phyloP scores from a whole-genome alignment of 768 basidiomycete species.

The Zangia roseola region DNA sequence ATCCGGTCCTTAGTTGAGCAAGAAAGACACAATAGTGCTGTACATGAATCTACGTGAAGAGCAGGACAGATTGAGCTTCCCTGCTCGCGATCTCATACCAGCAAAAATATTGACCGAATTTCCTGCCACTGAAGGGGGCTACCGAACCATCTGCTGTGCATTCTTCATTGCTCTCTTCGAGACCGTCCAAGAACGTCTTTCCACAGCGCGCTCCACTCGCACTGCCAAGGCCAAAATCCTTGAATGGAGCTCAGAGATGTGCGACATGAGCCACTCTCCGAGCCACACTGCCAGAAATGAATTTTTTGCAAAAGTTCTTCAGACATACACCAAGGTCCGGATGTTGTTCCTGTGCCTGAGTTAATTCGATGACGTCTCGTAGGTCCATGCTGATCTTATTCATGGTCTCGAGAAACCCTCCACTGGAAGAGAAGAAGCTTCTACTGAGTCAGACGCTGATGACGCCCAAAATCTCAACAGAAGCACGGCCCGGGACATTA shows the following conservation, averaged over 20 bases:
- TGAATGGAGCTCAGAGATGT: neutral
- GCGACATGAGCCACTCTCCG: neutral
- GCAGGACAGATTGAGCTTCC: neutral
- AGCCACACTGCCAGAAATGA: neutral
- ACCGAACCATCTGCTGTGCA: neutral
- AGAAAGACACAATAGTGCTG: neutral
- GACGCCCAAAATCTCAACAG: too few relatives aligned
- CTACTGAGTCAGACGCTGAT: too few relatives aligned
- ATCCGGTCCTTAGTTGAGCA: neutral
- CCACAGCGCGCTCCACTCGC: neutral
- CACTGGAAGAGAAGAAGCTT: too few relatives aligned
- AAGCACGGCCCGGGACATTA: too few relatives aligned
- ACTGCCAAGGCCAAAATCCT: neutral
- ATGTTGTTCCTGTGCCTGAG: too few relatives aligned
- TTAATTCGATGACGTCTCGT: too few relatives aligned
- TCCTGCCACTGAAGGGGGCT: neutral
- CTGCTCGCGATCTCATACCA: neutral
- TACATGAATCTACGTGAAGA: neutral
- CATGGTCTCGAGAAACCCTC: too few relatives aligned
- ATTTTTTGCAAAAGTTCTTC: neutral
- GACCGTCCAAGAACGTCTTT: neutral
- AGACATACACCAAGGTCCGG: neutral
- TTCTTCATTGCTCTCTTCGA: constrained; percentile 6
- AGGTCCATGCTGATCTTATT: too few relatives aligned
- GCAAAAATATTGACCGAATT: neutral